Percentiles rank a stretch among this genome's conserved stretches.
phyloP scores from a whole-genome alignment of 176 grass and related monocot genomes.

The Coix lacrymajobi region DNA sequence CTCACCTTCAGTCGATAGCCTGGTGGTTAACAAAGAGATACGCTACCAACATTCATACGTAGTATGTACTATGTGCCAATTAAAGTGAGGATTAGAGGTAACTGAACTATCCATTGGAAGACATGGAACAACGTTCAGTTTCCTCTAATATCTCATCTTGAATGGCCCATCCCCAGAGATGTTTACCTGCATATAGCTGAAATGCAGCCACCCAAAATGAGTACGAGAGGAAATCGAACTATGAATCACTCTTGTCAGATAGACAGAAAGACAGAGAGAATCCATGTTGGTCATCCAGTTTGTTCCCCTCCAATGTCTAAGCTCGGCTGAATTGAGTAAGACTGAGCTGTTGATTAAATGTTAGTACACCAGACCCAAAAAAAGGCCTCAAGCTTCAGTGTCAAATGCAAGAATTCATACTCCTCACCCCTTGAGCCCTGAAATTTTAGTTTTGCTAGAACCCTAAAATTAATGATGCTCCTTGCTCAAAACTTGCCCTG shows the following conservation, averaged over 20 bases:
- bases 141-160: slow-evolving; percentile 59
- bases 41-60: not conserved
- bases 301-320: slow-evolving; percentile 10
- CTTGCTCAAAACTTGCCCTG: not conserved
- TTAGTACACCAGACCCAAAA: not conserved
- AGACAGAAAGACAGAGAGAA: not conserved
- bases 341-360: not conserved
- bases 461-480: not conserved
- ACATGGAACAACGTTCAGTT: slow-evolving; percentile 30
- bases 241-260: not conserved
- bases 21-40: not conserved
- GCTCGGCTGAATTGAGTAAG: not conserved
- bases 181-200: not conserved
- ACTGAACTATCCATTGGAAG: slow-evolving; percentile 20
- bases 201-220: slow-evolving; percentile 23
- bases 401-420: not conserved
- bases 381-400: not conserved
- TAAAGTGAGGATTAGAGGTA: slow-evolving; percentile 40
- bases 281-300: not conserved
- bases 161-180: not conserved
- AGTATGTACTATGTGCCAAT: not conserved
- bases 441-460: not conserved
- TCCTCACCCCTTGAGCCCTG: not conserved
- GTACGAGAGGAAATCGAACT: slow-evolving; percentile 33
- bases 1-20: slow-evolving; percentile 29